Base-by-base conservation (phyloP, 352 stramenopile species). In the Pythium aquatile region DNA sequence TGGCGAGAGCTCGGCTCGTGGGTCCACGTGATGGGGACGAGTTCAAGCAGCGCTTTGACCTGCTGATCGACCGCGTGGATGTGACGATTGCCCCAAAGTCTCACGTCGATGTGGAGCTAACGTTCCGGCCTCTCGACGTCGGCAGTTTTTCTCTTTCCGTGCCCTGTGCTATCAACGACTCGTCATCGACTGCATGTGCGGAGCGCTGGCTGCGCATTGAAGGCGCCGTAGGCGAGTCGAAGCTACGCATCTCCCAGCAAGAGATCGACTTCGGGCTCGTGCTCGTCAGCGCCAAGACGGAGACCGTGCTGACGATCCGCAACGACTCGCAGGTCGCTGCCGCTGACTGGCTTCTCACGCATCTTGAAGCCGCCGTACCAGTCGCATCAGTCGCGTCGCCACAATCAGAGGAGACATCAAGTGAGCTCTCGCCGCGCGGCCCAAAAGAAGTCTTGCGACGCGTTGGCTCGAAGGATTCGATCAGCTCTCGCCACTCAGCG, bases 191-290 rank as follows among this genome's bases (percentile, higher is more conserved):
- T 6, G n/a, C 65, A 5, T 26, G 8, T 0, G 81, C 83, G 49
- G 72, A 81, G 51, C 80, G 77, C 1, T 87, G 75, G 77, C 29
- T 91, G 58, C 67, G 83, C 28, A 60, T 90, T 10, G 73, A 87
- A 68, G 84, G 81, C 6, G 30, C 52, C 0, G 78, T 92, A 14
- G 70, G 69, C 14, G 53, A 28, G 1, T 68, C 78, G 5, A 57
- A 77, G 30, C 74, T 94, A 5, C 63, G 77, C 14, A 78, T 94
- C 26, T 35, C 77, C 11, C 73, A 66, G 1, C 37, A 63, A 0
- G 81, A 94, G 54, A 66, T 94, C 24, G 83, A 94, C 61, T 94
- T 94, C 60, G 85, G 85, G 0, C 73, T 92, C 32, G 83, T 94
- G 2, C 68, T 88, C 4, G 82, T 87, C 5, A 81, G 82, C 17